Percentiles rank a stretch among this genome's conserved stretches.
These are phyloP conservation scores for Plenodomus tracheiphilus DNA, from an alignment of 2,329 filamentous ascomycete genomes.

Conservation along the genomic window DNA sequence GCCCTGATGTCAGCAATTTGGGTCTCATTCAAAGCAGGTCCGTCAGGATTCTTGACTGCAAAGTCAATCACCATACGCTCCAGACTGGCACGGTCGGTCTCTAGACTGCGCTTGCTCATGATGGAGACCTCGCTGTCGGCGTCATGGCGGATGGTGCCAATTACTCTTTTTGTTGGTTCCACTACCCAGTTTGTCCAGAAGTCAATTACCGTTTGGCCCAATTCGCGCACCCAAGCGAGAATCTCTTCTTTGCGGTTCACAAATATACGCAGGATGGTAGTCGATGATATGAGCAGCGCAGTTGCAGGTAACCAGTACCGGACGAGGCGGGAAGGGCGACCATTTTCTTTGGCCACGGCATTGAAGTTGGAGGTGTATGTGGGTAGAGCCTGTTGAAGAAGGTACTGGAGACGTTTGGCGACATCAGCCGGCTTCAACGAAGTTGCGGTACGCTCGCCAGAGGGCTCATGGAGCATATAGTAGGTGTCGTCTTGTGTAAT, in stretches of 20 bases:
- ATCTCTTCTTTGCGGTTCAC: conserved; percentile 77
- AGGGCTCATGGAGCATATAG: conserved; percentile 47
- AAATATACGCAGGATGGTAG: conserved; percentile 79
- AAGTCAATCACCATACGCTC: conserved; percentile 99
- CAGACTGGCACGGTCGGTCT: conserved; percentile 85
- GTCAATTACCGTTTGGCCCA: conserved; percentile 78
- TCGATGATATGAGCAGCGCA: conserved; percentile 72
- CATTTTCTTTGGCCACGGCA: conserved; percentile 64
- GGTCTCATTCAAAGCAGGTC: conserved; percentile 63
- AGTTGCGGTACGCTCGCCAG: conserved; percentile 37
- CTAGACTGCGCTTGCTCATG: conserved; percentile 90
- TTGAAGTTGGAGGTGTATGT: conserved; percentile 64
- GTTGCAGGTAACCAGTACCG: conserved; percentile 87
- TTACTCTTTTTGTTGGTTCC: conserved; percentile 77
- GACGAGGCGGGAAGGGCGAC: conserved; percentile 72
- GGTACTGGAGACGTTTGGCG: conserved; percentile 66
- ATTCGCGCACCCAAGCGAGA: conserved; percentile 74
- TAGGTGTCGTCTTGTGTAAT: conserved; percentile 58
- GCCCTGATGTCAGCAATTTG: conserved; percentile 75
- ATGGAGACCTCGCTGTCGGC: conserved; percentile 91
- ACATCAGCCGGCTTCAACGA: conserved; percentile 57
- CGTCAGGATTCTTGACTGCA: conserved; percentile 76
- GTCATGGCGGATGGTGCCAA: conserved; percentile 92
- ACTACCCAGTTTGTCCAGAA: conserved; percentile 98
- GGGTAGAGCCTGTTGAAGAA: conserved; percentile 72